Percentiles rank a stretch among this genome's conserved stretches.
These are phyloP conservation scores for Pleurotus ostreatus DNA, from an alignment of 768 basidiomycete genomes.

Conservation along the genomic window DNA sequence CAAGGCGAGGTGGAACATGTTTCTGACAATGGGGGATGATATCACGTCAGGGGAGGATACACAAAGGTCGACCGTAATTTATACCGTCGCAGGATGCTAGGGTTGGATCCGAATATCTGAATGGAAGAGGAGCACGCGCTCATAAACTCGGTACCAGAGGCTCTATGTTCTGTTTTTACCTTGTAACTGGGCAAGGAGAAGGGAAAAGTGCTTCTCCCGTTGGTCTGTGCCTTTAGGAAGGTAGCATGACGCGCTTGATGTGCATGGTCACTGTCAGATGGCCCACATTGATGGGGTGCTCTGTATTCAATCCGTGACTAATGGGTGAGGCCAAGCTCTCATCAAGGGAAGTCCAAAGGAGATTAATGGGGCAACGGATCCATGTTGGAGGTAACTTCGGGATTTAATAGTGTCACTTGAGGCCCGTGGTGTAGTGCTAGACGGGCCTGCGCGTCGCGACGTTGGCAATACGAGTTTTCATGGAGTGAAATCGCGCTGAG, in stretches of 20 bases:
- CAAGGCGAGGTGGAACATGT: conserved; percentile 22
- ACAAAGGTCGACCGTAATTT: not conserved
- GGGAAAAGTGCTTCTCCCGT: not conserved
- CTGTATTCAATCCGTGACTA: not conserved
- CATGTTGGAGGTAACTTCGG: conserved; percentile 1
- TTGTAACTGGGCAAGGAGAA: not conserved
- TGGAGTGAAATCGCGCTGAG: not conserved
- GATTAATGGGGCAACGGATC: not conserved
- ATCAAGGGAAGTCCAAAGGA: not conserved
- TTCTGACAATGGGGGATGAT: not conserved
- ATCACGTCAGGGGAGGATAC: not conserved
- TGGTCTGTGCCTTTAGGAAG: not conserved
- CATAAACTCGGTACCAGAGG: not conserved
- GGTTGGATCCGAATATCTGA: not conserved
- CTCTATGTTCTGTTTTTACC: not conserved
- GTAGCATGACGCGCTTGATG: not conserved
- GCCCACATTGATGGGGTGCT: not conserved
- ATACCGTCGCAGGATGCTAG: not conserved
- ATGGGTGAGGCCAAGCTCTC: not conserved
- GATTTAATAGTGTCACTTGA: not conserved
- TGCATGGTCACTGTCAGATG: not conserved
- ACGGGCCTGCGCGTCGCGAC: not conserved
- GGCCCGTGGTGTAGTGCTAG: not conserved
- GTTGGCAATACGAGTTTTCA: not conserved
- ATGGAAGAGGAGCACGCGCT: not conserved